Conservation (phyloP, 2,329 filamentous ascomycete genomes). For the Cladophialophora exuberans region DNA sequence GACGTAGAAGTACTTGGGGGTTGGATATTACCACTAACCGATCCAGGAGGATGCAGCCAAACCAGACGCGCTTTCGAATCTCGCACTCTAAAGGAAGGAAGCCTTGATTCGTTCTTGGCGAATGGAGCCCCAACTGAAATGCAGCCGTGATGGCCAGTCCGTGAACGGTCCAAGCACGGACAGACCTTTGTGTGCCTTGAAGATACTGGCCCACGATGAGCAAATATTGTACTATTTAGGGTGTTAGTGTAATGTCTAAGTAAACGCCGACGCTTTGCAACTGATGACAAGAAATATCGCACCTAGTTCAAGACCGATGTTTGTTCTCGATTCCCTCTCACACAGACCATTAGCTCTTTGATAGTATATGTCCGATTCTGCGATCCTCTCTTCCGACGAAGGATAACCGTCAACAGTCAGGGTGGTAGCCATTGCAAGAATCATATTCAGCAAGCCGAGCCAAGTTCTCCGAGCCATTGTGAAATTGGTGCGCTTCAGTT, state of each 20-base stretch:
- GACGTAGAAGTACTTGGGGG: not conserved
- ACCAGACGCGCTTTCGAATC: conserved; percentile 55
- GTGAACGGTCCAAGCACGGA: conserved; percentile 59
- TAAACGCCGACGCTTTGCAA: not conserved
- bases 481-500: conserved; percentile 38
- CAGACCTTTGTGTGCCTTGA: conserved; percentile 57
- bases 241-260: not conserved
- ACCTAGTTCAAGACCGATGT: conserved; percentile 51
- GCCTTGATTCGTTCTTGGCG: conserved; percentile 39
- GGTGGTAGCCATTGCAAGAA: conserved; percentile 53
- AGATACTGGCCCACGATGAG: conserved; percentile 56
- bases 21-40: conserved; percentile 35
- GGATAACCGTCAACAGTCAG: conserved; percentile 37
- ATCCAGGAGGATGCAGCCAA: conserved; percentile 52
- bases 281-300: conserved; percentile 11
- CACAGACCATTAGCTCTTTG: conserved; percentile 50
- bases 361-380: conserved; percentile 51
- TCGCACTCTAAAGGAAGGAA: conserved; percentile 50
- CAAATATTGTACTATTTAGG: conserved; percentile 51
- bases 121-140: conserved; percentile 57
- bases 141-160: conserved; percentile 57
- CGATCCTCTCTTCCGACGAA: conserved; percentile 41
- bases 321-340: conserved; percentile 45
- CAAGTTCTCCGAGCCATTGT: conserved; percentile 50
- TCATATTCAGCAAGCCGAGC: conserved; percentile 55